A percentile compares a stretch with the other conserved stretches of the same genome.
These are phyloP conservation scores for Podaxis sp. DNA, from an alignment of 768 basidiomycete species.

Conservation along the genomic window DNA sequence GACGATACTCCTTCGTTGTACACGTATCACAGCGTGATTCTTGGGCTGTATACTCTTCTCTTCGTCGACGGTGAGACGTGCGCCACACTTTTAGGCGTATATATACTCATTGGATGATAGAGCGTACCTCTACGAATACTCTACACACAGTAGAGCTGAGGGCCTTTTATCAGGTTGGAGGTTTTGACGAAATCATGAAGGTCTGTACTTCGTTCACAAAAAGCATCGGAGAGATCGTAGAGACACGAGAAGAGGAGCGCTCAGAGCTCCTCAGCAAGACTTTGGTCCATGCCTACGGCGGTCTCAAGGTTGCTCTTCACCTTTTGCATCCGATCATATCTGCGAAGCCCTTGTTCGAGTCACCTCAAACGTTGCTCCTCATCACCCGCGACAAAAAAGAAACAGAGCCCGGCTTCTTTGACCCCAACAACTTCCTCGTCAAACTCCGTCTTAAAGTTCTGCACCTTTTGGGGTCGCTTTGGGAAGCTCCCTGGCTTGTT, in stretches of 20 bases:
- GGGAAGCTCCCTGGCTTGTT: conserved; percentile 82
- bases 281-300: conserved; percentile 72
- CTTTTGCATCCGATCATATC: conserved; percentile 74
- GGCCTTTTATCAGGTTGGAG: conserved; percentile 67
- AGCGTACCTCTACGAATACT: conserved; percentile 67
- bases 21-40: conserved; percentile 43
- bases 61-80: conserved; percentile 42
- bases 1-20: conserved; percentile 31
- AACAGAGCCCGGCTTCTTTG: conserved; percentile 75
- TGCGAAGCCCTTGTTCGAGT: conserved; percentile 79
- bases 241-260: conserved; percentile 51
- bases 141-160: conserved; percentile 81
- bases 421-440: conserved; percentile 84
- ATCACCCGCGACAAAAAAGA: conserved; percentile 76
- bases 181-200: conserved; percentile 61
- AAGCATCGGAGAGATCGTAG: conserved; percentile 52
- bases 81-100: conserved; percentile 6
- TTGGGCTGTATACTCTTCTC: conserved; percentile 40
- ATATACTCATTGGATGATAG: conserved; percentile 34
- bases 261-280: conserved; percentile 55
- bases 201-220: conserved; percentile 51
- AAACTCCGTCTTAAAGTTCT: conserved; percentile 66
- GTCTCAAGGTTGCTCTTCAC: conserved; percentile 76
- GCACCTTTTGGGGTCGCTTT: conserved; percentile 64
- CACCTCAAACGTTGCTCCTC: conserved; percentile 72